These are phyloP conservation scores for Pseudoturritis turrita DNA, from an alignment of 345 rosid species.

Conservation along the genomic window DNA sequence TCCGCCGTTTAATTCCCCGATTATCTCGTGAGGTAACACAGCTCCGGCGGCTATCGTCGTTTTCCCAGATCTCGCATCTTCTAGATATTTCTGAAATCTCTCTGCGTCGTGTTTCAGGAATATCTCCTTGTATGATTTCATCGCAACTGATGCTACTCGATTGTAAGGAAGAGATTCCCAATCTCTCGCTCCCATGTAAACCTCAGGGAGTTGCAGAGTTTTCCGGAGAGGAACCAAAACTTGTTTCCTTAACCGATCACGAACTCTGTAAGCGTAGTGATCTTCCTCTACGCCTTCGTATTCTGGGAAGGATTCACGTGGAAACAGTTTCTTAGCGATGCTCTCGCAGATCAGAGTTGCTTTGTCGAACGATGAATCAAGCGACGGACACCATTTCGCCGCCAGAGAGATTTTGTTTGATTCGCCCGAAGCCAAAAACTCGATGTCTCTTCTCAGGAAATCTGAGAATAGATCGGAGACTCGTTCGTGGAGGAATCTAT, in stretches of 20 bases:
- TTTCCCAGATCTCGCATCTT: slow-evolving; percentile 44
- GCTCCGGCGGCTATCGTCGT: slow-evolving; percentile 54
- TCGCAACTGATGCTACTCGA: slow-evolving; percentile 58
- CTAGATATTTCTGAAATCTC: slow-evolving; percentile 41
- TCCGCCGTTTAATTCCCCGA: slow-evolving; percentile 27
- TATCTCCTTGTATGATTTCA: slow-evolving; percentile 52
- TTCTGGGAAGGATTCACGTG: slow-evolving; percentile 37
- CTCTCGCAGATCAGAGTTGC: slow-evolving; percentile 51
- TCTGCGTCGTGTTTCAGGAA: slow-evolving; percentile 46
- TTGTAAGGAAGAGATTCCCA: slow-evolving; percentile 51
- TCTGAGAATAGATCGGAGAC: slow-evolving; percentile 50
- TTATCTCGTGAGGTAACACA: slow-evolving; percentile 61
- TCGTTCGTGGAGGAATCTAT: slow-evolving; percentile 42
- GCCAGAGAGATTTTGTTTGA: slow-evolving; percentile 48
- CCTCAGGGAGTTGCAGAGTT: slow-evolving; percentile 55
- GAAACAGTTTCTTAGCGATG: slow-evolving; percentile 48
- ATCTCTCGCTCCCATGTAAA: slow-evolving; percentile 45
- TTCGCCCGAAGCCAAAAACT: slow-evolving; percentile 27
- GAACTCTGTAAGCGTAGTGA: slow-evolving; percentile 56
- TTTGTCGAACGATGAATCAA: slow-evolving; percentile 51
- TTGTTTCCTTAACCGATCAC: slow-evolving; percentile 57
- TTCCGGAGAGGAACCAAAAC: slow-evolving; percentile 50
- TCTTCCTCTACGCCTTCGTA: slow-evolving; percentile 58
- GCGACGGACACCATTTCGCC: slow-evolving; percentile 70
- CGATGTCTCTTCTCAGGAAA: slow-evolving; percentile 34